Base-by-base conservation (phyloP, 441 rosid genomes). In the Corymbia calophylla region DNA sequence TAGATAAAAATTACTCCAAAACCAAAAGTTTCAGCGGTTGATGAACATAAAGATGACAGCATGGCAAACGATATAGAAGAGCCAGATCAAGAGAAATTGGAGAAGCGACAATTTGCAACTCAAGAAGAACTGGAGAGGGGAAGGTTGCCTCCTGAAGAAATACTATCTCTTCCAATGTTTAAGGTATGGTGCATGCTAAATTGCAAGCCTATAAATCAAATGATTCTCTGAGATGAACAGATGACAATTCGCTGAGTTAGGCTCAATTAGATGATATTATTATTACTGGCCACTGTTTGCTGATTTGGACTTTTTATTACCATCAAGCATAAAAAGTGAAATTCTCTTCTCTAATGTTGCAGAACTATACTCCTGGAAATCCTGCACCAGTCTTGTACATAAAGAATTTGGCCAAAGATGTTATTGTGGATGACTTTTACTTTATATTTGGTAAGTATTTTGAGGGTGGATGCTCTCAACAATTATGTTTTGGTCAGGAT, bases 321-420 rank as follows among this genome's bases (percentile, higher is more conserved):
- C 31, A 88, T 39, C 31, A 88, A 68, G 49, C 87, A 73, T 39
- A 73, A 73, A 39, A 77, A 44, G 5, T 77, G 84, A 77, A 77
- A 44, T 88, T 51, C 60, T 86, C 81, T 93, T 89, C 87, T 77
- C n/a, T 77, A 77, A 56, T 91, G 88, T 44, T 92, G 96, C 99
- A 98, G 99, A 98, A 95, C 89, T 98, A 98, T 90, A 90, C 96
- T 54, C 95, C 97, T 89, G 99, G 99, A 89, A 94, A 93, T 94
- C 99, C 99, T 39, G 94, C 98, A 80, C 87, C 95, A 87, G 97
- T 98, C 51, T 90, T 97, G 91, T 98, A 98, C 92, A 92, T 98
- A 92, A 97, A 98, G 96, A 98, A 98, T 93, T 93, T 98, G 93
- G 96, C 96, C 87, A 97, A 98, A 93, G 98, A 96, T 89, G 96